Evolutionary conservation across 495 filamentous ascomycete species (phyloP).

Genomic region (Trichoderma gamsii): DNA sequence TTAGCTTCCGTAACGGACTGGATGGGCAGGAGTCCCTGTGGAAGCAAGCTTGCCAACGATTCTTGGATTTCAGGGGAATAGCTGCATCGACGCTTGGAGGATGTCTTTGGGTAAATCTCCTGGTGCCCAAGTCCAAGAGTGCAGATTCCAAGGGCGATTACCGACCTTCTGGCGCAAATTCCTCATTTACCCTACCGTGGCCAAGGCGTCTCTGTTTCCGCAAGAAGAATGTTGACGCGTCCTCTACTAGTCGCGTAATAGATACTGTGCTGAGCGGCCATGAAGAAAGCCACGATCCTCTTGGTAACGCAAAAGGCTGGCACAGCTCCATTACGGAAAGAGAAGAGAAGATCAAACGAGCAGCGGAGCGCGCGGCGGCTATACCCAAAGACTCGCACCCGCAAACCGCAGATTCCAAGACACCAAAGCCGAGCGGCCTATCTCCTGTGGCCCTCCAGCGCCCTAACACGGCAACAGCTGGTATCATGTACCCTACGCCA

Average conservation of each 20-base stretch:
- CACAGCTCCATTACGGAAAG: slow-evolving; percentile 42
- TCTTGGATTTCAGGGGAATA: slow-evolving; percentile 39
- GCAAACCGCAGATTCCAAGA: slow-evolving; percentile 28
- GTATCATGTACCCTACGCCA: slow-evolving; percentile 80
- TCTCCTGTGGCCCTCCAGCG: slow-evolving; percentile 42
- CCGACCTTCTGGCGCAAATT: not conserved
- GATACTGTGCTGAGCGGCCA: slow-evolving; percentile 17
- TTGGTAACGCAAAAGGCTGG: slow-evolving; percentile 68
- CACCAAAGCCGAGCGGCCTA: slow-evolving; percentile 30
- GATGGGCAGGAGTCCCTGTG: slow-evolving; percentile 34
- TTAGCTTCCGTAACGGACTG: slow-evolving; percentile 31
- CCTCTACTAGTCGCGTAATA: slow-evolving; percentile 12
- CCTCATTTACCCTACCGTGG: slow-evolving; percentile 30
- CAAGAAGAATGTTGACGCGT: slow-evolving; percentile 24
- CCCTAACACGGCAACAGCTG: slow-evolving; percentile 47
- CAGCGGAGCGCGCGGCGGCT: slow-evolving; percentile 35
- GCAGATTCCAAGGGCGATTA: not conserved
- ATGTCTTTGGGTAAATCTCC: slow-evolving; percentile 31
- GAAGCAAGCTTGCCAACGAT: slow-evolving; percentile 35
- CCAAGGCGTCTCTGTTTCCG: slow-evolving; percentile 47
- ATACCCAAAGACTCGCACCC: slow-evolving; percentile 32
- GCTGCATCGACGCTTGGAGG: slow-evolving; percentile 31
- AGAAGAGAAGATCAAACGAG: slow-evolving; percentile 42
- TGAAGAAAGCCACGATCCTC: slow-evolving; percentile 47
- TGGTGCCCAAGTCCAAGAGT: slow-evolving; percentile 16